phyloP scores from a whole-genome alignment of 176 grass and related monocot genomes.

The Elymus sibiricus region DNA sequence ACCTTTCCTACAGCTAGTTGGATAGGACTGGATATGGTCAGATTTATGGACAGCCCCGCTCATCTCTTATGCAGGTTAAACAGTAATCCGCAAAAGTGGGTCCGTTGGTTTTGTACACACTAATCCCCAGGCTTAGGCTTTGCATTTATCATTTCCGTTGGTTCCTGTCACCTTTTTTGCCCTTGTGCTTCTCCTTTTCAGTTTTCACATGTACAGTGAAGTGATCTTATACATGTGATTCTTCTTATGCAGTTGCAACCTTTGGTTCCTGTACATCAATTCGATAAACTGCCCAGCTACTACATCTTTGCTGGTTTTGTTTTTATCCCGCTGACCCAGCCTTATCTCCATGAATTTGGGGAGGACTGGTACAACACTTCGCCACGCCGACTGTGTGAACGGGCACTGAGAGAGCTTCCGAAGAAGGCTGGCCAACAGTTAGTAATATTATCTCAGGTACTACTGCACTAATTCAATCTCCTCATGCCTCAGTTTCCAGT shows the following conservation, averaged over 20 bases:
- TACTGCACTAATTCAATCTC: conserved; percentile 11
- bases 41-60: background rate
- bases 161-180: background rate
- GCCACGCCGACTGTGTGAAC: conserved; percentile 86
- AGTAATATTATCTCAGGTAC: conserved; percentile 93
- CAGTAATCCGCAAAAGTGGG: background rate
- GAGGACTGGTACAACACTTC: conserved; percentile 97
- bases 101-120: background rate
- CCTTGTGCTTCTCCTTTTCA: background rate
- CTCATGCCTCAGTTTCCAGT: background rate
- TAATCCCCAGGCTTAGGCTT: background rate
- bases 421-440: conserved; percentile 74
- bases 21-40: background rate
- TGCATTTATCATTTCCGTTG: background rate
- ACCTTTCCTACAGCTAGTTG: background rate
- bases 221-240: conserved; percentile 9
- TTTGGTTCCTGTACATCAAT: conserved; percentile 94
- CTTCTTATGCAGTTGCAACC: conserved; percentile 79
- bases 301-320: conserved; percentile 97
- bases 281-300: conserved; percentile 88
- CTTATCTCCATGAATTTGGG: conserved; percentile 98
- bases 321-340: conserved; percentile 88
- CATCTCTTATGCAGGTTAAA: background rate
- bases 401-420: conserved; percentile 78
- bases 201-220: conserved; percentile 10